Evolutionary conservation across 805 yeast genomes (phyloP), one percentile per base, ranked within the genome.

Genomic region (Cyberlindnera amylophila): DNA sequence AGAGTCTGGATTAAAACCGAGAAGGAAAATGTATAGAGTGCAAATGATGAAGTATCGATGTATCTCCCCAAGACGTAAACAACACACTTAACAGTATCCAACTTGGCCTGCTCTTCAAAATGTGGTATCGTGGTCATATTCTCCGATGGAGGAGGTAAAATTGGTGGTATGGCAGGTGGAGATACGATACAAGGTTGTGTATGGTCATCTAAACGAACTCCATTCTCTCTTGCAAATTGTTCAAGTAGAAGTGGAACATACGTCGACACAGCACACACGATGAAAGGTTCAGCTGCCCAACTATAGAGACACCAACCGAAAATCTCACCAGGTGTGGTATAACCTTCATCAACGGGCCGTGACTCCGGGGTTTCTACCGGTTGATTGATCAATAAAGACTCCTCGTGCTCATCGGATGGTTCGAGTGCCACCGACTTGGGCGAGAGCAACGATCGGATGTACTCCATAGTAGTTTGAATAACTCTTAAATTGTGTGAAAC

Each of bases 261-360:
- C 0, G 91, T 83, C 0, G 90, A 82, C 6, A 86, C 82, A 2
- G 84, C 89, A 31, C 86, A 79, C 7, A 85, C 93, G 4, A 83
- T 73, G 55, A 84, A 86, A 0, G 93, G 93, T 58, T 85, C 95
- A 16, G 86, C 77, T 1, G 90, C 89, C 74, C 85, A 81, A 2
- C 82, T 69, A 50, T 79, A 81, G 6, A 81, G 65, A 55, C 79
- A 79, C 90, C 90, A 77, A 4, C 90, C 91, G 28, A 69, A 51
- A 2, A 81, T 67, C 49, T 76, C 80, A 28, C 62, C 53, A 23
- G 59, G 54, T 5, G 72, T 61, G 0, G 77, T 69, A 33, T 45
- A 46, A 2, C 54, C 55, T 21, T 53, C 45, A 3, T 38, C 44
- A 4, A 21, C 39, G 17, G 23, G 29, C 24, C 24, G 24, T 21